phyloP scores from a whole-genome alignment of 805 yeast species.

The Candida maesae region DNA sequence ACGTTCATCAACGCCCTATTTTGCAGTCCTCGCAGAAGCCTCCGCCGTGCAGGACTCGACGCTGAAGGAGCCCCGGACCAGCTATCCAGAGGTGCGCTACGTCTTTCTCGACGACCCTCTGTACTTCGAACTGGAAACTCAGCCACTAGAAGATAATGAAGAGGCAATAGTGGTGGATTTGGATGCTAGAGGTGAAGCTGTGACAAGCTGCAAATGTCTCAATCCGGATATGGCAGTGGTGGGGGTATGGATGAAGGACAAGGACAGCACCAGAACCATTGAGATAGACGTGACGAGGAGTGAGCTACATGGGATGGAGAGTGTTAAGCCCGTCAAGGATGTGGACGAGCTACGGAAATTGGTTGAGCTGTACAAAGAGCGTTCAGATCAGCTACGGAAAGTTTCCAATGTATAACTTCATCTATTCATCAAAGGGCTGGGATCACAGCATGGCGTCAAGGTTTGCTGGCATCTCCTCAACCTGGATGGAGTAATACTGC shows the following conservation, averaged over 20 bases:
- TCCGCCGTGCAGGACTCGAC: neutral
- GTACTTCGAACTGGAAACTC: slow-evolving; percentile 15
- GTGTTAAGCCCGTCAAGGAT: slow-evolving; percentile 11
- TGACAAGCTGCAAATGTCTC: slow-evolving; percentile 14
- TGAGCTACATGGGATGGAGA: slow-evolving; percentile 8
- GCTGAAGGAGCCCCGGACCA: slow-evolving; percentile 2
- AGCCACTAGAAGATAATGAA: slow-evolving; percentile 12
- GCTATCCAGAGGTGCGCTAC: slow-evolving; percentile 27
- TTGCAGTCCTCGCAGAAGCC: slow-evolving; percentile 17
- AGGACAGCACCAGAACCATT: slow-evolving; percentile 24
- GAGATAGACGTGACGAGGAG: slow-evolving; percentile 23
- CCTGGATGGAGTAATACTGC: slow-evolving; percentile 67
- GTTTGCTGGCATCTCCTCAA: slow-evolving; percentile 76
- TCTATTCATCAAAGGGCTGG: neutral
- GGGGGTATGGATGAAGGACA: slow-evolving; percentile 19
- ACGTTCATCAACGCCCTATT: slow-evolving; percentile 23
- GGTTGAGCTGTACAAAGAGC: slow-evolving; percentile 16
- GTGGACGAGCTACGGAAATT: slow-evolving; percentile 17
- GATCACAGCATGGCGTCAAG: slow-evolving; percentile 42
- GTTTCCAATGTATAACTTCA: slow-evolving; percentile 3
- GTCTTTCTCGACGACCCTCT: slow-evolving; percentile 26
- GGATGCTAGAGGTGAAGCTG: slow-evolving; percentile 17
- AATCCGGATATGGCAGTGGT: slow-evolving; percentile 20
- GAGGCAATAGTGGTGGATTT: slow-evolving; percentile 25
- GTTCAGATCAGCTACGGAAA: slow-evolving; percentile 20